Evolutionary conservation across 352 stramenopile genomes (phyloP).

Genomic region (Pythium sp.): DNA sequence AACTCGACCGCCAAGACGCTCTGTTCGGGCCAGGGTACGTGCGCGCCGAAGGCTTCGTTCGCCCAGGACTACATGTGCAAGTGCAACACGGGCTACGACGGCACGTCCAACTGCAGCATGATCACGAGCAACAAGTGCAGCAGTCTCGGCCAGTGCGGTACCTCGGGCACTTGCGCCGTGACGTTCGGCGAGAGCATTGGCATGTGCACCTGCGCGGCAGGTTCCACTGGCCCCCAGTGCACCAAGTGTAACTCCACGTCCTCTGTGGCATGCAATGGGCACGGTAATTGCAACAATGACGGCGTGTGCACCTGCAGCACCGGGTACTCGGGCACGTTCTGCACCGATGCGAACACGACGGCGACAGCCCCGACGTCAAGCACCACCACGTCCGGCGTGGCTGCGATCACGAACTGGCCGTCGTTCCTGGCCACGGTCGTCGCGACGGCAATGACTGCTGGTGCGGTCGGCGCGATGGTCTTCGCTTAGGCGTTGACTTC

Average conservation of each 20-base stretch:
- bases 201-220: slow-evolving; percentile 44
- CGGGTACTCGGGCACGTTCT: slow-evolving; percentile 70
- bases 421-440: slow-evolving; percentile 19
- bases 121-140: slow-evolving; percentile 68
- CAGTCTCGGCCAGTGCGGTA: slow-evolving; percentile 67
- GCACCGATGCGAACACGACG: slow-evolving; percentile 18
- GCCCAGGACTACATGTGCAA: slow-evolving; percentile 70
- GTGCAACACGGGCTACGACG: slow-evolving; percentile 71
- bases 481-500: slow-evolving; percentile 26
- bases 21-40: slow-evolving; percentile 73
- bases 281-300: slow-evolving; percentile 44
- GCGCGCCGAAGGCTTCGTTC: slow-evolving; percentile 50
- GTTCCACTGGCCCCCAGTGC: slow-evolving; percentile 66
- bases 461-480: slow-evolving; percentile 24
- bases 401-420: neutral
- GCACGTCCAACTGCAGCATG: slow-evolving; percentile 46
- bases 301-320: slow-evolving; percentile 52
- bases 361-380: neutral
- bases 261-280: slow-evolving; percentile 33
- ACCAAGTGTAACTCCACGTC: slow-evolving; percentile 45
- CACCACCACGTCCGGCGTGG: slow-evolving; percentile 2
- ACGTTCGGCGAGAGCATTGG: slow-evolving; percentile 26
- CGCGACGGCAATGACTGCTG: slow-evolving; percentile 8
- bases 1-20: slow-evolving; percentile 41
- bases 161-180: slow-evolving; percentile 47